A percentile compares a stretch with the other conserved stretches of the same genome.
phyloP scores from a whole-genome alignment of 202 grass and related monocot species.

The Saccharum hybrid region DNA sequence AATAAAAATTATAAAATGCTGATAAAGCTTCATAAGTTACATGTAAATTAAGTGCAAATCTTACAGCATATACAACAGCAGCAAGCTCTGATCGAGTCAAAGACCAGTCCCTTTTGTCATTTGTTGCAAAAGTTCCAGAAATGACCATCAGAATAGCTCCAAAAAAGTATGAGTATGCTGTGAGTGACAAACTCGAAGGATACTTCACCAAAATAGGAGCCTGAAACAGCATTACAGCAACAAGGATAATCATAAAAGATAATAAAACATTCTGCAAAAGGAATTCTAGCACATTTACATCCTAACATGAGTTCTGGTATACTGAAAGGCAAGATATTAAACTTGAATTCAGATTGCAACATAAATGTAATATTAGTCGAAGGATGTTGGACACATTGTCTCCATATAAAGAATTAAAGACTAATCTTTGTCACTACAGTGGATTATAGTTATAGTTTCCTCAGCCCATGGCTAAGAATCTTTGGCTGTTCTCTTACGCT shows the following conservation, averaged over 20 bases:
- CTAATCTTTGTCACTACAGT: not conserved
- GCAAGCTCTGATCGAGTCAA: slow-evolving; percentile 68
- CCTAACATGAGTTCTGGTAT: not conserved
- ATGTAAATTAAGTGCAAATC: slow-evolving; percentile 17
- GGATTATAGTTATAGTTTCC: not conserved
- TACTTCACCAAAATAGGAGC: slow-evolving; percentile 75
- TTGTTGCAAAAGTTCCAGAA: slow-evolving; percentile 67
- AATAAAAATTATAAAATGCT: slow-evolving; percentile 14
- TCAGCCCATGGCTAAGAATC: slow-evolving; percentile 8
- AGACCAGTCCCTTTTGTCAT: slow-evolving; percentile 61
- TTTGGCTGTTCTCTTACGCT: not conserved
- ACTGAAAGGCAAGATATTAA: slow-evolving; percentile 25
- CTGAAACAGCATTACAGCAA: slow-evolving; percentile 52
- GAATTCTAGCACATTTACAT: not conserved
- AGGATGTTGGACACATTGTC: not conserved
- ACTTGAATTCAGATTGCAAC: slow-evolving; percentile 30
- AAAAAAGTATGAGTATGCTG: slow-evolving; percentile 86
- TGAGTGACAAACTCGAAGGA: slow-evolving; percentile 74
- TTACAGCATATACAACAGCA: slow-evolving; percentile 85
- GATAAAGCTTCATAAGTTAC: not conserved
- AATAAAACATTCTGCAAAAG: slow-evolving; percentile 6
- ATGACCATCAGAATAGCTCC: slow-evolving; percentile 75
- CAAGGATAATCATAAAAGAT: slow-evolving; percentile 24
- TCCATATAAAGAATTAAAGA: slow-evolving; percentile 8
- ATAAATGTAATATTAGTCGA: slow-evolving; percentile 24